Evolutionary conservation across 768 basidiomycete species (phyloP).

Genomic region (Rhodosporidiobolus sp.): DNA sequence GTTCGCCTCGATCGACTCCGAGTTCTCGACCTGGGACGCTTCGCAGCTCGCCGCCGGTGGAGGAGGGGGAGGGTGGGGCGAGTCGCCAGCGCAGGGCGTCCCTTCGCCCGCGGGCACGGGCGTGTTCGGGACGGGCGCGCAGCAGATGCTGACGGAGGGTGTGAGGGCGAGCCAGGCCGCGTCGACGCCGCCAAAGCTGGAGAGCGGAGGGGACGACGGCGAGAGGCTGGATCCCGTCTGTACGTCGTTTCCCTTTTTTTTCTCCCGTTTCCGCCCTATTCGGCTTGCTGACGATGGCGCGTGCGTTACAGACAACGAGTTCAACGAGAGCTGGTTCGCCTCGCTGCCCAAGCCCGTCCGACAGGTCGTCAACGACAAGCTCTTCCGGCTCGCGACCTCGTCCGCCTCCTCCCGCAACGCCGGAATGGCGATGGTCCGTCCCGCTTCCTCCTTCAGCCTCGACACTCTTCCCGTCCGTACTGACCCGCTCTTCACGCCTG

Average conservation of each 20-base stretch:
- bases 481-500: too few species aligned
- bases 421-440: not conserved
- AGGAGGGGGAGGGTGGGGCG: too few species aligned
- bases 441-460: too few species aligned
- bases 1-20: constrained; percentile 18
- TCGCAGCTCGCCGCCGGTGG: not conserved
- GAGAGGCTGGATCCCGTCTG: not conserved
- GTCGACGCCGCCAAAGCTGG: too few species aligned
- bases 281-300: not conserved
- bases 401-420: not conserved
- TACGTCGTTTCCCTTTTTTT: not conserved
- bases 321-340: constrained; percentile 27
- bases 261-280: not conserved
- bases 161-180: not conserved
- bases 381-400: constrained; percentile 12
- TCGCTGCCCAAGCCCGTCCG: constrained; percentile 22
- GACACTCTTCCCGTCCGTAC: not conserved
- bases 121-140: too few species aligned
- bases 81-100: too few species aligned
- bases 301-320: not conserved
- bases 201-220: too few species aligned
- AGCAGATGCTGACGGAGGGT: not conserved
- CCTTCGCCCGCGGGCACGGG: not conserved
- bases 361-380: constrained; percentile 10
- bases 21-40: constrained; percentile 3